Evolutionary conservation across 2,329 filamentous ascomycete genomes (phyloP), one percentile per base, ranked within the genome.

Genomic region (Exophiala sp.): DNA sequence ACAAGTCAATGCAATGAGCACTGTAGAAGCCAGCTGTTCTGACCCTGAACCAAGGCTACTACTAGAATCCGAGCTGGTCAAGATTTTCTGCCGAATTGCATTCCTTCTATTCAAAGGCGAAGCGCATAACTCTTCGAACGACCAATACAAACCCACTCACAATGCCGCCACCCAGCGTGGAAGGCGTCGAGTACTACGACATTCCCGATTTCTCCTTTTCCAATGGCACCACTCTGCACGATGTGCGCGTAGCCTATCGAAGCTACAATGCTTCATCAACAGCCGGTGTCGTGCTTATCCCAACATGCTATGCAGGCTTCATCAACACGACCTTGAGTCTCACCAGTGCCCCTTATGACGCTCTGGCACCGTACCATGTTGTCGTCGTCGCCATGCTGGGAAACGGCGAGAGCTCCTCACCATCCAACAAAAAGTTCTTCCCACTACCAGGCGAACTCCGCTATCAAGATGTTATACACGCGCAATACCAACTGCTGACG

Each of bases 261-360:
- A 71, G 70, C 5, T 68, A 73, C 63, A 75, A 76, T 58, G 63
- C 70, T 7, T 62, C 68, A 1, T 66, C 65, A 11, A 55, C 59
- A 4, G 66, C 65, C 21, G 71, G 75, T 43, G 65, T 64, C n/a
- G 73, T 74, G 12, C 64, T 82, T 11, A 72, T 83, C 10, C 73
- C 77, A 20, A 82, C 79, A 2, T 83, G 80, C 64, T 83, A 79
- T 63, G 72, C 75, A 4, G 80, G 81, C 20, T 71, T 71, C 7
- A 72, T 84, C 14, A 71, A 73, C 29, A 71, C 66, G 2, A 82
- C 80, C 1, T 60, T 77, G 2, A 78, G 70, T 41, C 81, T 79
- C 58, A 68, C 74, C 44, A 62, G 64, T 42, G 48, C 57, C 7
- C 41, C 50, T 3, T 45, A 65, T 4, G 70, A 71, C 3, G 71